Percentiles rank a stretch among this genome's conserved stretches.
Conservation (phyloP, 371 early-diverging fungal species). For the Mucor lusitanicus region DNA sequence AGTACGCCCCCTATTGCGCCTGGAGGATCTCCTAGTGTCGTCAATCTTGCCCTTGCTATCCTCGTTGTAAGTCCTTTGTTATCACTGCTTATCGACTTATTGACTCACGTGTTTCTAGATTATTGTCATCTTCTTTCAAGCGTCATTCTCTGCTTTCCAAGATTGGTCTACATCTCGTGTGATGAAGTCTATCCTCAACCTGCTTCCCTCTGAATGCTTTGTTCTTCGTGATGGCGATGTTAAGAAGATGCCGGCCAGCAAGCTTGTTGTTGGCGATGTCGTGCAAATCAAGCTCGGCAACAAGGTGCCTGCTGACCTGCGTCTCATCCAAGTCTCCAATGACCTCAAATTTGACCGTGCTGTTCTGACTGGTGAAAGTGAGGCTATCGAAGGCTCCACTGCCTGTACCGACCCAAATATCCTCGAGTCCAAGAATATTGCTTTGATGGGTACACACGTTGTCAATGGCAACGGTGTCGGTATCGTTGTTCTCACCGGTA, state of each 20-base stretch:
- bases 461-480: slow-evolving; percentile 65
- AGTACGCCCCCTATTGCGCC: slow-evolving; percentile 30
- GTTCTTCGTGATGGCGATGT: slow-evolving; percentile 62
- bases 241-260: slow-evolving; percentile 42
- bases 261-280: slow-evolving; percentile 54
- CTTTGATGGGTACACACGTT: slow-evolving; percentile 65
- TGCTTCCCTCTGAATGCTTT: slow-evolving; percentile 60
- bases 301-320: slow-evolving; percentile 69
- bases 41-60: slow-evolving; percentile 32
- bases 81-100: neutral
- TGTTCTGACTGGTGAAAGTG: slow-evolving; percentile 67
- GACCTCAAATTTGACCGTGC: slow-evolving; percentile 69
- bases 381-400: slow-evolving; percentile 53
- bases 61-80: slow-evolving; percentile 1
- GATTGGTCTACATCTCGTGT: slow-evolving; percentile 68
- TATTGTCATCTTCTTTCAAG: slow-evolving; percentile 14
- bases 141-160: slow-evolving; percentile 57
- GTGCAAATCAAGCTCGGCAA: slow-evolving; percentile 62
- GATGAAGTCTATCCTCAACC: slow-evolving; percentile 70
- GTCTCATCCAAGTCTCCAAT: slow-evolving; percentile 50
- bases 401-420: slow-evolving; percentile 54
- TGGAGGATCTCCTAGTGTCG: neutral
- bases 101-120: neutral
- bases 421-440: slow-evolving; percentile 64
- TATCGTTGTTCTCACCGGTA: slow-evolving; percentile 52